These are phyloP conservation scores for Capillidium heterosporum DNA, from an alignment of 371 early-diverging fungal species.

Conservation along the genomic window DNA sequence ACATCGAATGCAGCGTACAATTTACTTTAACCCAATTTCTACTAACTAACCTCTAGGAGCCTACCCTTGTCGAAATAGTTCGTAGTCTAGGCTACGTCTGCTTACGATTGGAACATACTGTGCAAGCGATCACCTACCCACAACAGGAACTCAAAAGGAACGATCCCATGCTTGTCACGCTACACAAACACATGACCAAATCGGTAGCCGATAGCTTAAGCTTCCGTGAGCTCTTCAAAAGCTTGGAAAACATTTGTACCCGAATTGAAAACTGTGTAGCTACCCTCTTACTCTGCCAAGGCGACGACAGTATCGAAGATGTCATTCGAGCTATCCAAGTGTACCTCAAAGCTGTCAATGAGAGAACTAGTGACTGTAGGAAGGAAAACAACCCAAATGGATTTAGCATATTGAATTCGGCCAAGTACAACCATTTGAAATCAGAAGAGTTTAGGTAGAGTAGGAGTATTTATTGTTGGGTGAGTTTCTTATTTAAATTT, in stretches of 20 bases:
- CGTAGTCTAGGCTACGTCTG: neutral
- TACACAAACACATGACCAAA: neutral
- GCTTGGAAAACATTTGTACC: neutral
- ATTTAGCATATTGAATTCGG: no score
- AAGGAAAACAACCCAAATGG: no score
- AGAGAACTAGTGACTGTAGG: no score
- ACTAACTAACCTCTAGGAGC: neutral
- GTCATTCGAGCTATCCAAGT: neutral
- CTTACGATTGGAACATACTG: neutral
- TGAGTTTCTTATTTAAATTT: no score
- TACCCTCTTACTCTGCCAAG: no score
- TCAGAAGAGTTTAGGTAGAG: no score
- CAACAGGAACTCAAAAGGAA: neutral
- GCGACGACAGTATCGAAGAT: neutral
- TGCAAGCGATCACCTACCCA: neutral
- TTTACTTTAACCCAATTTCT: neutral
- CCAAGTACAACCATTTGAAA: no score
- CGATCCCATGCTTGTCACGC: neutral
- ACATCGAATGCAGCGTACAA: neutral
- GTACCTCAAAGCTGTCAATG: neutral
- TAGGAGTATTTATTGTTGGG: no score
- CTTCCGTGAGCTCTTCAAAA: constrained; percentile 1
- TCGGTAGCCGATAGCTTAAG: neutral
- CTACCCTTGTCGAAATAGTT: neutral
- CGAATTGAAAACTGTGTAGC: neutral